Evolutionary conservation across 2,329 filamentous ascomycete species (phyloP).

Genomic region (Talaromyces albobiverticillius): DNA sequence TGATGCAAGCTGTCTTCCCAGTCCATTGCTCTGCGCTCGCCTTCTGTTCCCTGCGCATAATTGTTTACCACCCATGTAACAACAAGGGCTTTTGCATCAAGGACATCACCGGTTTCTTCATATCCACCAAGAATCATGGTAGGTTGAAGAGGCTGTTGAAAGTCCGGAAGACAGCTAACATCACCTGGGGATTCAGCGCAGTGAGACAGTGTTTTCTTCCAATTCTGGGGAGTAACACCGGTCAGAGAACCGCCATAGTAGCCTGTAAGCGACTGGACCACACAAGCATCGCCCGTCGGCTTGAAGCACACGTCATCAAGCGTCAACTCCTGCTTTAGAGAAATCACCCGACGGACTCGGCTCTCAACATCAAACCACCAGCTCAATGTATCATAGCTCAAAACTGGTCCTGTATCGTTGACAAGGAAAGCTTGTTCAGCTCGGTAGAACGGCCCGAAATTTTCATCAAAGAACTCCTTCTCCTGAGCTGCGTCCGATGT

Average conservation of each 20-base stretch:
- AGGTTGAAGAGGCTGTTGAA: constrained; percentile 82
- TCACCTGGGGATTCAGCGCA: constrained; percentile 76
- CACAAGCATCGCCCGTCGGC: constrained; percentile 82
- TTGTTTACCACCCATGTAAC: constrained; percentile 96
- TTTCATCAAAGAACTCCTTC: constrained; percentile 87
- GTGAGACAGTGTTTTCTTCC: constrained; percentile 67
- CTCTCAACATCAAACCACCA: constrained; percentile 96
- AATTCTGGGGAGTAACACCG: constrained; percentile 62
- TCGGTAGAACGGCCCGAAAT: constrained; percentile 94
- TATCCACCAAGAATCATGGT: constrained; percentile 84
- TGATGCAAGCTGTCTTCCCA: constrained; percentile 80
- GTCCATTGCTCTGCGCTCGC: constrained; percentile 73
- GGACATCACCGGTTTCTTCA: constrained; percentile 59
- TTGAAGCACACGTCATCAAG: constrained; percentile 91
- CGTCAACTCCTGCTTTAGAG: constrained; percentile 63
- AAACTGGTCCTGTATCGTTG: constrained; percentile 81
- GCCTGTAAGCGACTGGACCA: constrained; percentile 86
- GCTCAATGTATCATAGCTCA: constrained; percentile 80
- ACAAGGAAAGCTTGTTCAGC: constrained; percentile 91
- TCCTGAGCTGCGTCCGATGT: constrained; percentile 86
- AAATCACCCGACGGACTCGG: constrained; percentile 69
- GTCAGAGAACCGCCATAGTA: constrained; percentile 73
- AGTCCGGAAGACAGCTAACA: constrained; percentile 74
- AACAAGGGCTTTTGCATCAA: constrained; percentile 75
- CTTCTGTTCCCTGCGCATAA: constrained; percentile 67